Conservation (phyloP, 805 yeast species). For the Maudiozyma serrabonitensis region DNA sequence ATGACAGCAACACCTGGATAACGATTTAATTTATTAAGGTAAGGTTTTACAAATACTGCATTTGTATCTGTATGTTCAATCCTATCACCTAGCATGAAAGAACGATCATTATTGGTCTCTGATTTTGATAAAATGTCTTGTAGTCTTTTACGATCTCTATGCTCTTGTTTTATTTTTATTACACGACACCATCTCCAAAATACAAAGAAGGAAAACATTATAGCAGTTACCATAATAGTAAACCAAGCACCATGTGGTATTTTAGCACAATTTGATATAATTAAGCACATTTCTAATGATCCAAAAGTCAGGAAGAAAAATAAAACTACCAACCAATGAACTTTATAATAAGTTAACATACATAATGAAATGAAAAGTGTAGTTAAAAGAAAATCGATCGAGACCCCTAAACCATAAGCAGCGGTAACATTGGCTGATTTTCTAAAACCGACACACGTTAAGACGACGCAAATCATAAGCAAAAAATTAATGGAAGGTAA, state of each 20-base stretch:
- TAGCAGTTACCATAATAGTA: not conserved
- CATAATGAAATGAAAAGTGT: not conserved
- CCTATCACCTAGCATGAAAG: not conserved
- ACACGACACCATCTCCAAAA: conserved; percentile 1
- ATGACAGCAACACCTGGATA: not conserved
- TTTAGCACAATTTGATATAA: not conserved
- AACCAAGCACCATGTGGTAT: conserved; percentile 1
- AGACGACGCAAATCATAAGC: not conserved
- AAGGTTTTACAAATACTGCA: not conserved
- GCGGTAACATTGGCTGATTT: not conserved
- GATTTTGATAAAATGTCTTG: not conserved
- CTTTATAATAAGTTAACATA: not conserved
- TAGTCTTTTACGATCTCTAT: not conserved
- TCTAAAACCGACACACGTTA: conserved; percentile 1
- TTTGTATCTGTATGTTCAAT: not conserved
- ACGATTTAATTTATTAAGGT: not conserved
- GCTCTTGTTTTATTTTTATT: not conserved
- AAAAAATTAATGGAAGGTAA: not conserved
- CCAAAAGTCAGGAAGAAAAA: not conserved
- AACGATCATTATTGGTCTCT: not conserved
- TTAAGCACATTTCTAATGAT: not conserved
- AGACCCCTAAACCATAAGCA: not conserved
- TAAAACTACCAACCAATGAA: not conserved
- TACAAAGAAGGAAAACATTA: not conserved
- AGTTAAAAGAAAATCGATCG: not conserved